Conservation (phyloP, 1,139 yeast genomes). For the Diutina mesorugosa region DNA sequence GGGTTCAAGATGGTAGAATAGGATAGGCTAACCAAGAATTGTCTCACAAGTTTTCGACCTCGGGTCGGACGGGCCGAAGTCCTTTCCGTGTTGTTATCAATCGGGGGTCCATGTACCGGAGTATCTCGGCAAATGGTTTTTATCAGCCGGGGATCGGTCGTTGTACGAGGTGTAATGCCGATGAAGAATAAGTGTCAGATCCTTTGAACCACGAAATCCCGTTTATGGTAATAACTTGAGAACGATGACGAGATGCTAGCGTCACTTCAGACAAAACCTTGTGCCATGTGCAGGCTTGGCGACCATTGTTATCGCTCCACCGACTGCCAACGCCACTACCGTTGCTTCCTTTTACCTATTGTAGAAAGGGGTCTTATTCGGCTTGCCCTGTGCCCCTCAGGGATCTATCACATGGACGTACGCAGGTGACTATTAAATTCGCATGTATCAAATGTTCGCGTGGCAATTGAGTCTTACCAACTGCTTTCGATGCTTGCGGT, state of each 20-base stretch:
- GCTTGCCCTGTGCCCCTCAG: neutral
- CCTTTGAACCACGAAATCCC: neutral
- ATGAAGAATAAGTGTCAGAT: neutral
- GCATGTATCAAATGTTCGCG: neutral
- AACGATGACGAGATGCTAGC: neutral
- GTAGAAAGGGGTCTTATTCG: neutral
- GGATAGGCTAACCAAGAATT: too few species aligned
- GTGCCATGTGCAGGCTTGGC: neutral
- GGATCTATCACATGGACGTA: neutral
- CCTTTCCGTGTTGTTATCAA: neutral
- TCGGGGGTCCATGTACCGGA: neutral
- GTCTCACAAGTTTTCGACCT: too few species aligned
- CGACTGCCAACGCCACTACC: neutral
- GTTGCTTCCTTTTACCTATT: neutral
- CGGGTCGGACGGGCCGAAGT: neutral
- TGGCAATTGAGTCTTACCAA: neutral
- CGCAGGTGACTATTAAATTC: neutral
- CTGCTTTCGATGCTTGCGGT: slow-evolving; percentile 8
- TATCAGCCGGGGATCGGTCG: neutral
- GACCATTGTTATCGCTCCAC: neutral
- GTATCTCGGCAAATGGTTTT: neutral
- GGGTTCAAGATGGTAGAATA: too few species aligned
- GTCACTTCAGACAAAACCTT: neutral
- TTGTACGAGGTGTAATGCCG: neutral
- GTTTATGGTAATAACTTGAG: neutral